Conservation (phyloP, 2,329 filamentous ascomycete species). For the Paradendryphiella salina region DNA sequence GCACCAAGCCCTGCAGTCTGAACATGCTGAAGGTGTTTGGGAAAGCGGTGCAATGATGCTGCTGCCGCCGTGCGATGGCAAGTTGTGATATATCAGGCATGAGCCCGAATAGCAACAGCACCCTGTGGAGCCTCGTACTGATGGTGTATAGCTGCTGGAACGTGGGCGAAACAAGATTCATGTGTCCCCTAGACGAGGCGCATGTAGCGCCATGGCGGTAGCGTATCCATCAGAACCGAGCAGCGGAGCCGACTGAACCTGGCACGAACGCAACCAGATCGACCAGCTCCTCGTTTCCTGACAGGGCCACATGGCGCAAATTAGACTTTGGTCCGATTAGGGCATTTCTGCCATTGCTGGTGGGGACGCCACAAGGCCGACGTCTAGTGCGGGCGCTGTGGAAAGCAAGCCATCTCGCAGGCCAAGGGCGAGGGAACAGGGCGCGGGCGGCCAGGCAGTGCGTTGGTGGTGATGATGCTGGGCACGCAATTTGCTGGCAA, state of each 20-base stretch:
- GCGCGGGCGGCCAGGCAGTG: conserved; percentile 13
- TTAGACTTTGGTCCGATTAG: background rate
- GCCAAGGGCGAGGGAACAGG: conserved; percentile 3
- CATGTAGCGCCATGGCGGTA: conserved; percentile 16
- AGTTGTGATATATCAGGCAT: background rate
- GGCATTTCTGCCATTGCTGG: too few species aligned
- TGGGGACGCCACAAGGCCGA: background rate
- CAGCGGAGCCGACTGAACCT: conserved; percentile 30
- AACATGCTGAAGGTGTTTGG: background rate
- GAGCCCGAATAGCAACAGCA: background rate
- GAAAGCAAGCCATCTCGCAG: conserved; percentile 2
- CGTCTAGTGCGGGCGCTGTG: background rate
- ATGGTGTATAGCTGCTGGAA: background rate
- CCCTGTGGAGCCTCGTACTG: background rate
- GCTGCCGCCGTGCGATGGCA: background rate
- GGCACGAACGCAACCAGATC: conserved; percentile 30
- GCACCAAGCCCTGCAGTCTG: background rate
- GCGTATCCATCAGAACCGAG: conserved; percentile 18
- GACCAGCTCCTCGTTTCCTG: conserved; percentile 6
- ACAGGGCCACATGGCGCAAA: conserved; percentile 1
- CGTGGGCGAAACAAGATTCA: conserved; percentile 13
- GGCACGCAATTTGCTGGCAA: conserved; percentile 27
- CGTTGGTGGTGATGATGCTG: conserved; percentile 14
- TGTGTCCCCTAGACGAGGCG: conserved; percentile 24
- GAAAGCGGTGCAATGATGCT: background rate